These are phyloP conservation scores for Pythium periplocum DNA, from an alignment of 352 stramenopile species.

Conservation along the genomic window DNA sequence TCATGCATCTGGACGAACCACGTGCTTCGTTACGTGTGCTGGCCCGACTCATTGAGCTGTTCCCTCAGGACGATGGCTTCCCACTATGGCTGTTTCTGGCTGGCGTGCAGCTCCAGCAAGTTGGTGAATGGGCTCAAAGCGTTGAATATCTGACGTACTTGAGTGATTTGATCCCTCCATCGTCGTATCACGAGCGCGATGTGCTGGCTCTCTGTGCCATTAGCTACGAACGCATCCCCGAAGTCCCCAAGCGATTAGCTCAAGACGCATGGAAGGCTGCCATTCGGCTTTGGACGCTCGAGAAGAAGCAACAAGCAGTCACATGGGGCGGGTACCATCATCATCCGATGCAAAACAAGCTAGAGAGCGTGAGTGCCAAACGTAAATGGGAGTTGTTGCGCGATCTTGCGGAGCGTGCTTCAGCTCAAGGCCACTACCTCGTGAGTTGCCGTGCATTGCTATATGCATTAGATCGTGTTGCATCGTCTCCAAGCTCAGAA, in stretches of 20 bases:
- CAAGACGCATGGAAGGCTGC: constrained; percentile 59
- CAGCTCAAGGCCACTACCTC: constrained; percentile 46
- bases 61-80: constrained; percentile 38
- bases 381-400: constrained; percentile 49
- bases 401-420: constrained; percentile 42
- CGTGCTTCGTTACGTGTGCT: constrained; percentile 43
- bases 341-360: neutral
- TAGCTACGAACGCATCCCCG: constrained; percentile 27
- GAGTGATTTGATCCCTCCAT: constrained; percentile 34
- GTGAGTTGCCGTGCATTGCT: constrained; percentile 35
- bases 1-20: constrained; percentile 57
- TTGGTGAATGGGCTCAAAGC: constrained; percentile 48
- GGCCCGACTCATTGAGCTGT: constrained; percentile 55
- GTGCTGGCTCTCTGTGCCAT: constrained; percentile 56
- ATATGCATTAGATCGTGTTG: constrained; percentile 34
- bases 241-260: constrained; percentile 3
- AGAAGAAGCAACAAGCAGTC: constrained; percentile 16
- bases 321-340: neutral
- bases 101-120: constrained; percentile 50
- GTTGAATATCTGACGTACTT: constrained; percentile 56
- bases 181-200: constrained; percentile 53
- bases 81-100: constrained; percentile 53
- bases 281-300: constrained; percentile 41
- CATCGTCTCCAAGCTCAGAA: neutral
- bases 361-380: neutral